Evolutionary conservation across 2,329 filamentous ascomycete species (phyloP).

Genomic region (Helminthosporium solani): DNA sequence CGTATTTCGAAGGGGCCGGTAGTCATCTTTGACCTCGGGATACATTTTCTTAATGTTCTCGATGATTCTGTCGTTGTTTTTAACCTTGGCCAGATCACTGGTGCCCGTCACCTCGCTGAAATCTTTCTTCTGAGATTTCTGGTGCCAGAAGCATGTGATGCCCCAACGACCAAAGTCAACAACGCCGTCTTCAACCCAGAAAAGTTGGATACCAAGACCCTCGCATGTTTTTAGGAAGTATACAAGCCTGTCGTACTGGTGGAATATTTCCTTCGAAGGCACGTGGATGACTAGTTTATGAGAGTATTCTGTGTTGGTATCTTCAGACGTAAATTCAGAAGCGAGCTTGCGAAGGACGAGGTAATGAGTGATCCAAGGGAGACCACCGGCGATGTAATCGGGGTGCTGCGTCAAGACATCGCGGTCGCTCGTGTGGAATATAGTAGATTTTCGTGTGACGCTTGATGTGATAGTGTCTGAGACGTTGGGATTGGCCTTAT

Average conservation of each 20-base stretch:
- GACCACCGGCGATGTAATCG: constrained; percentile 9
- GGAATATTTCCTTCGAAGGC: constrained; percentile 9
- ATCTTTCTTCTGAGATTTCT: constrained; percentile 20
- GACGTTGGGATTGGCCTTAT: too few species aligned
- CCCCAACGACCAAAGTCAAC: neutral
- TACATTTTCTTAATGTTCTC: constrained; percentile 1
- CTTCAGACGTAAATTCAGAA: constrained; percentile 1
- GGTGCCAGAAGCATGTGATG: constrained; percentile 16
- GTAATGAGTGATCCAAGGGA: constrained; percentile 9
- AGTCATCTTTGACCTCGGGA: constrained; percentile 2
- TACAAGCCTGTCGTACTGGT: constrained; percentile 6
- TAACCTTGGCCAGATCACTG: neutral
- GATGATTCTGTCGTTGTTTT: neutral
- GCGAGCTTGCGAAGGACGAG: constrained; percentile 18
- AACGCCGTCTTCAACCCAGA: constrained; percentile 10
- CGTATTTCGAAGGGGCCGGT: neutral
- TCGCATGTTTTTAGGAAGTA: constrained; percentile 18
- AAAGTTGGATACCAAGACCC: constrained; percentile 18
- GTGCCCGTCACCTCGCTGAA: neutral
- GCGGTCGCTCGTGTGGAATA: constrained; percentile 3
- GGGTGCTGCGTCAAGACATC: constrained; percentile 8
- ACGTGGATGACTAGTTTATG: constrained; percentile 18
- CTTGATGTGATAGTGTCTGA: too few species aligned
- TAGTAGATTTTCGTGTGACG: too few species aligned
- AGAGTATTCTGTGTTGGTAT: neutral